Conservation (phyloP, 345 rosid genomes). For the Gossypium bickii region DNA sequence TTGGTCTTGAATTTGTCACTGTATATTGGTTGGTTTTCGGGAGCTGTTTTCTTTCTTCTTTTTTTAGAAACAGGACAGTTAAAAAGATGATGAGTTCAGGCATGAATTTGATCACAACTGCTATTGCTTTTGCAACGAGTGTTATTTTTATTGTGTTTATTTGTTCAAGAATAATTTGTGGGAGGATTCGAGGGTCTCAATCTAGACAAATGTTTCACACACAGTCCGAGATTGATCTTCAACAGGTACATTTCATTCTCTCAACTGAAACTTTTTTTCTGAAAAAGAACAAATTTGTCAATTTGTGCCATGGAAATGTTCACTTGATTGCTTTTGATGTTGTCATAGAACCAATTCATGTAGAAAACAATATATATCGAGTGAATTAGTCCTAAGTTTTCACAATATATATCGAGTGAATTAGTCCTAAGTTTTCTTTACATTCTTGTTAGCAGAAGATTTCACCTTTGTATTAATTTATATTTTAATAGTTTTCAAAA, state of each 20-base stretch:
- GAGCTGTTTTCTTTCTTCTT: neutral
- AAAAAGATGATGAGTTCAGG: slow-evolving; percentile 38
- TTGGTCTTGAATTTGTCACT: neutral
- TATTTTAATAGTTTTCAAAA: too few species aligned
- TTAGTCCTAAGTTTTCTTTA: too few species aligned
- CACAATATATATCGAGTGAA: neutral
- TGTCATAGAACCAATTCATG: neutral
- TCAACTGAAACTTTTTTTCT: neutral
- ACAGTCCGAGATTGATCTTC: slow-evolving; percentile 45
- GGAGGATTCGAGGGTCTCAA: slow-evolving; percentile 38
- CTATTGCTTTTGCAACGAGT: slow-evolving; percentile 65
- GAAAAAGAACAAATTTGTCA: neutral
- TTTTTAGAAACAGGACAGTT: neutral
- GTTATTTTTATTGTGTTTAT: slow-evolving; percentile 57
- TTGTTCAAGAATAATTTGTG: slow-evolving; percentile 58
- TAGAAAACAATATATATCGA: neutral
- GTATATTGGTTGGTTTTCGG: neutral
- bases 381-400: too few species aligned
- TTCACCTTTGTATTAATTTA: too few species aligned
- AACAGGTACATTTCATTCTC: slow-evolving; percentile 34
- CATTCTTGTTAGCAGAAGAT: too few species aligned
- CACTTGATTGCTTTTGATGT: neutral
- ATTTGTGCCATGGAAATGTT: neutral
- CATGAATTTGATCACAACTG: slow-evolving; percentile 49
- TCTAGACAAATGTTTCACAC: slow-evolving; percentile 43